Evolutionary conservation across 352 stramenopile genomes (phyloP).

Genomic region (Thalassiosira hispida): DNA sequence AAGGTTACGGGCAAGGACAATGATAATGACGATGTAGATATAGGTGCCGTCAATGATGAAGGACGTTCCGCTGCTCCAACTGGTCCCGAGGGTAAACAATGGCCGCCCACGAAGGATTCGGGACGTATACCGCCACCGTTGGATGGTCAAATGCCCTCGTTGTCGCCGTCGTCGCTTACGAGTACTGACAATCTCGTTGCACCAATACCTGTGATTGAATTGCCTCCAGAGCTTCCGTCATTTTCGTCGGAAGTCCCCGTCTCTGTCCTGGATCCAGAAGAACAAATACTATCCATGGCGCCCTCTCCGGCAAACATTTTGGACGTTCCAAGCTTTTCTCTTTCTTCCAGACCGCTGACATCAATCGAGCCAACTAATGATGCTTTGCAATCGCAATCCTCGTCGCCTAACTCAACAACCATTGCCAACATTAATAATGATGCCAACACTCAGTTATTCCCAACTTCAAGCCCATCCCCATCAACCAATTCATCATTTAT

Average conservation of each 20-base stretch:
- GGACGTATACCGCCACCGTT: background rate
- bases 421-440: slow-evolving; percentile 9
- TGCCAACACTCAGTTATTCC: background rate
- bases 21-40: background rate
- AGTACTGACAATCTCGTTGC: background rate
- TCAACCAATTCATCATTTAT: slow-evolving; percentile 6
- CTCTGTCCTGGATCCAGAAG: too few species aligned
- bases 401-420: background rate
- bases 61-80: background rate
- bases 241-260: too few species aligned
- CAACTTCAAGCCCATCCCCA: background rate
- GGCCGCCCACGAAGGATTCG: background rate
- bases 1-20: slow-evolving; percentile 9
- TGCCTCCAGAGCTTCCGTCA: too few species aligned
- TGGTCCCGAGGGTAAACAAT: background rate
- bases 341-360: too few species aligned
- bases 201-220: background rate
- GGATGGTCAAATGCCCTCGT: slow-evolving; percentile 12
- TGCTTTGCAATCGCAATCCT: background rate
- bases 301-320: too few species aligned
- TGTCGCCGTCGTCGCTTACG: slow-evolving; percentile 3
- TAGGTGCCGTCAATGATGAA: background rate
- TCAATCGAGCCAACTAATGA: background rate
- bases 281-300: too few species aligned
- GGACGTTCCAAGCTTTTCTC: too few species aligned